These are phyloP conservation scores for Passalora sequoiae DNA, from an alignment of 2,329 filamentous ascomycete species.

Conservation along the genomic window DNA sequence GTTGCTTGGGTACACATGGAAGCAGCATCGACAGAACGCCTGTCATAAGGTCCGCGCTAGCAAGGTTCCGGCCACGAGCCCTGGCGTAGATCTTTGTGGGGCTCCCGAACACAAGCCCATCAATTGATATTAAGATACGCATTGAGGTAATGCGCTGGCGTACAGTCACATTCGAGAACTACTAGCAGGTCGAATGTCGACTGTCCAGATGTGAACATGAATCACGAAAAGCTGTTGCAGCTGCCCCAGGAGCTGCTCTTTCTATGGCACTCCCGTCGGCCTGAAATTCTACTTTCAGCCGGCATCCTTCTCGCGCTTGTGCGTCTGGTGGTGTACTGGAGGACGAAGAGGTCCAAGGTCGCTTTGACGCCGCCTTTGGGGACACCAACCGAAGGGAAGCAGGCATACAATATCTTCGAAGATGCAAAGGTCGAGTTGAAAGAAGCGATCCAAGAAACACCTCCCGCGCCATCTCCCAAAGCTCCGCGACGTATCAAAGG, in stretches of 20 bases:
- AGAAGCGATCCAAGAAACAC: background rate
- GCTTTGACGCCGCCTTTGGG: conserved; percentile 22
- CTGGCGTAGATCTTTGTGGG: too few species aligned
- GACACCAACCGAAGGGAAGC: conserved; percentile 22
- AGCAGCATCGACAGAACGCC: too few species aligned
- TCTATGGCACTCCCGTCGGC: conserved; percentile 31
- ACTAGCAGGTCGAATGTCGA: too few species aligned
- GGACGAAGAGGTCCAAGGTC: conserved; percentile 20
- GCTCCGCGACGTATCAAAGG: conserved; percentile 31
- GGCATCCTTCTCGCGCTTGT: conserved; percentile 27
- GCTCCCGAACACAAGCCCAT: too few species aligned
- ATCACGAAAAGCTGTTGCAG: conserved; percentile 12
- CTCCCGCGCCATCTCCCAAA: conserved; percentile 1
- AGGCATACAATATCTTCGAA: background rate
- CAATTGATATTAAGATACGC: too few species aligned
- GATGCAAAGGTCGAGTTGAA: background rate
- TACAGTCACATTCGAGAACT: too few species aligned
- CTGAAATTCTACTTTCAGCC: conserved; percentile 28
- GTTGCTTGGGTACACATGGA: too few species aligned
- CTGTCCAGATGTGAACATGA: too few species aligned
- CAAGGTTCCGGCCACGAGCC: too few species aligned
- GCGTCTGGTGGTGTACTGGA: conserved; percentile 26
- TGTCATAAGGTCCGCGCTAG: too few species aligned
- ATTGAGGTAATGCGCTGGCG: too few species aligned
- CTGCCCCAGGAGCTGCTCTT: conserved; percentile 29